Percentiles rank a stretch among this genome's conserved stretches.
These are phyloP conservation scores for Colletotrichum euphorbiae DNA, from an alignment of 2,329 filamentous ascomycete species.

Conservation along the genomic window DNA sequence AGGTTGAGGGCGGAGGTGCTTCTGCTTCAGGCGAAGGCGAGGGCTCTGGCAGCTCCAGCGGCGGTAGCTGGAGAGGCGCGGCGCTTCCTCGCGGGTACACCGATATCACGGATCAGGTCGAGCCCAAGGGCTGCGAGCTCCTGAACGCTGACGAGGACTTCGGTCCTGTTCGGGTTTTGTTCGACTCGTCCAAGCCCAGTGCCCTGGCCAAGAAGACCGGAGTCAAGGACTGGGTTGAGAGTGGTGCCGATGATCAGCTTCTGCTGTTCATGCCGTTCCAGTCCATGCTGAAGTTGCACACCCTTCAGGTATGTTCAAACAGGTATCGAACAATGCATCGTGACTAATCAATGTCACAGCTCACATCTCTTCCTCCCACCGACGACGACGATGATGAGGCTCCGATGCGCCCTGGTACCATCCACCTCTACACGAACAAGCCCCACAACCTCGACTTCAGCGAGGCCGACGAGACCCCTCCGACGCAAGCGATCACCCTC, in stretches of 20 bases:
- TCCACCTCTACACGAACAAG: constrained; percentile 90
- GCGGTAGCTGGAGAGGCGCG: constrained; percentile 77
- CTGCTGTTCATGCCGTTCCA: constrained; percentile 94
- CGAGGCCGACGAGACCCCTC: constrained; percentile 87
- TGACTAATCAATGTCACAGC: constrained; percentile 58
- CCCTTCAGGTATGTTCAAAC: constrained; percentile 67
- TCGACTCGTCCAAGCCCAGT: constrained; percentile 76
- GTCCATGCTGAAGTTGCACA: constrained; percentile 88
- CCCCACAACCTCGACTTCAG: constrained; percentile 94
- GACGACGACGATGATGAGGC: constrained; percentile 76
- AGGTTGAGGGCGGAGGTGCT: constrained; percentile 59
- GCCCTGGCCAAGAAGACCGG: constrained; percentile 68
- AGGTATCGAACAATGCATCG: not conserved
- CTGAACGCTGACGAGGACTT: constrained; percentile 86
- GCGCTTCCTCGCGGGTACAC: constrained; percentile 81
- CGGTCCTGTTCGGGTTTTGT: constrained; percentile 78
- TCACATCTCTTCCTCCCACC: constrained; percentile 81
- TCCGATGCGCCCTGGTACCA: constrained; percentile 82
- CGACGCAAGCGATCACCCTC: constrained; percentile 84
- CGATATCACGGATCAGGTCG: constrained; percentile 86
- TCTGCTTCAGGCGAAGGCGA: constrained; percentile 53
- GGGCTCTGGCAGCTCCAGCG: constrained; percentile 56
- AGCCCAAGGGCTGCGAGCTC: constrained; percentile 83
- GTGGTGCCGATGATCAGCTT: constrained; percentile 95
- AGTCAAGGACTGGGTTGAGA: constrained; percentile 88